A percentile compares a stretch with the other conserved stretches of the same genome.
phyloP scores from a whole-genome alignment of 331 rosid species.

The Acacia concinna region DNA sequence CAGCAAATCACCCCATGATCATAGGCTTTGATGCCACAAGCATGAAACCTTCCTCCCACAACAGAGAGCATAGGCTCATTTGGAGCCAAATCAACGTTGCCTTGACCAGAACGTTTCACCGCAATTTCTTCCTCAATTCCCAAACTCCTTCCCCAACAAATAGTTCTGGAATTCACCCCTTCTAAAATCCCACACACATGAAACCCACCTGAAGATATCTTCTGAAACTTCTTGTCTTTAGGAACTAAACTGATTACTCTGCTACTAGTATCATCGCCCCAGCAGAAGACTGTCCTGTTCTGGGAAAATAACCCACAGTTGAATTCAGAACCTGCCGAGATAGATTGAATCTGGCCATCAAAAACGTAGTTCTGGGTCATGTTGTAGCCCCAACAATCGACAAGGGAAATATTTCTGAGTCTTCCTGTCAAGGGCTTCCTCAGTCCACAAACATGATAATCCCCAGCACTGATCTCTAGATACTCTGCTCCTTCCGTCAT shows the following conservation, averaged over 20 bases:
- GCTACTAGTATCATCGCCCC: slow-evolving; percentile 86
- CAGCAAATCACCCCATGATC: slow-evolving; percentile 82
- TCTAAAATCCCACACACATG: slow-evolving; percentile 91
- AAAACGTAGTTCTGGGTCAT: slow-evolving; percentile 75
- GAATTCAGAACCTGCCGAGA: slow-evolving; percentile 86
- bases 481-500: slow-evolving; percentile 67
- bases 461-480: slow-evolving; percentile 90
- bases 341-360: slow-evolving; percentile 73
- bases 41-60: slow-evolving; percentile 90
- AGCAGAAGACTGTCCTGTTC: slow-evolving; percentile 79
- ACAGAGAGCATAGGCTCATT: slow-evolving; percentile 69
- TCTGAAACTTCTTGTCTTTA: slow-evolving; percentile 56
- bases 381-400: slow-evolving; percentile 97
- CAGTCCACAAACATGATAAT: slow-evolving; percentile 85
- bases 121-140: slow-evolving; percentile 67
- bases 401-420: slow-evolving; percentile 56
- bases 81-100: slow-evolving; percentile 72
- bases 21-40: slow-evolving; percentile 80
- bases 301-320: slow-evolving; percentile 83
- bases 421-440: slow-evolving; percentile 72
- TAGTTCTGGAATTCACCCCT: slow-evolving; percentile 52
- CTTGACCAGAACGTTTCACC: slow-evolving; percentile 48
- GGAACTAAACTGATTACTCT: slow-evolving; percentile 62
- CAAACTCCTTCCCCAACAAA: slow-evolving; percentile 94
- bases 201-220: slow-evolving; percentile 78